Evolutionary conservation across 2,329 filamentous ascomycete species (phyloP), one percentile per base, ranked within the genome.

Genomic region (Xylariales sp.): DNA sequence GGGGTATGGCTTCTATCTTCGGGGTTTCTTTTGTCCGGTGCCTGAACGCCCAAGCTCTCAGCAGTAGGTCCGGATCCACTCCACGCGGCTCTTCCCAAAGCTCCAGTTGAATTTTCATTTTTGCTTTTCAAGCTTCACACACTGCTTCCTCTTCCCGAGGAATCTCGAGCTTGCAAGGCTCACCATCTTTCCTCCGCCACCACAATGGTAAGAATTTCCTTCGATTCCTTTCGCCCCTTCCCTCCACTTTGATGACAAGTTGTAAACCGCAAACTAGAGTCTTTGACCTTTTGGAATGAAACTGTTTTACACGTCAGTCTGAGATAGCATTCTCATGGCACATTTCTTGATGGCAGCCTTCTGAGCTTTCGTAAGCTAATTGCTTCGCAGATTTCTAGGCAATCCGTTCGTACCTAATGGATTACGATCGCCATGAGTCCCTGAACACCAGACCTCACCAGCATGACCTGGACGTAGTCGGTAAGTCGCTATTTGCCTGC

Each of bases 231-330:
- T 27, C n/a, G 28, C 22, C 33, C 40, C 45, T 51, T 54, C 51
- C 46, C 48, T 51, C 60, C 71, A 24, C 66, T 68, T 63, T 88
- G 87, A 91, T 91, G 87, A 90, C 82, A 88, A 69, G 65, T 64
- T 73, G 71, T 74, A 77, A 83, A 88, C 85, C 84, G 78, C 82
- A 74, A 70, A 65, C 67, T 94, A 94, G 88, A 94, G 88, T 94
- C 88, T 94, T 93, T 93, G 88, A 94, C 82, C 84, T 72, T 64
- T 63, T 64, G 74, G 80, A 76, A 84, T 91, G 86, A 90, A 90
- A 91, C 83, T 66, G 80, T 74, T 79, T 87, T 82, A 79, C 82
- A 91, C 86, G 86, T 93, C 87, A 93, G 87, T 88, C 87, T 93
- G 87, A 93, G 74, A 66, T 61, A 61, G 51, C 49, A 57, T 42